Evolutionary conservation across 2,329 filamentous ascomycete species (phyloP).

Genomic region (Xylariales sp.): DNA sequence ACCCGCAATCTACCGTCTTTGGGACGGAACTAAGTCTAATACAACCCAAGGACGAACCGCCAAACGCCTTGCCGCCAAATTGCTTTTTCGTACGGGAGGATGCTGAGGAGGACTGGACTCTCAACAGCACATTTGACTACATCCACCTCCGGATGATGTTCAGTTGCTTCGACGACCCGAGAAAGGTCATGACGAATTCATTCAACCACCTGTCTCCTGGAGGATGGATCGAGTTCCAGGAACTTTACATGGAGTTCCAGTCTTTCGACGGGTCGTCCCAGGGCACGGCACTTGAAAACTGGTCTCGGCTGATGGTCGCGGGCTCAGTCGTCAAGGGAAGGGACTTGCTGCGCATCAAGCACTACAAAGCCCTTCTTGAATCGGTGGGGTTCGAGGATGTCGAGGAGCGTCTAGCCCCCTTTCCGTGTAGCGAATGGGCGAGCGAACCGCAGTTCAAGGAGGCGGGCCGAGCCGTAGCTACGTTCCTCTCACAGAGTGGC

Average conservation of each 20-base stretch:
- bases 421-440: not conserved
- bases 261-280: not conserved
- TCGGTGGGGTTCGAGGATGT: slow-evolving; percentile 3
- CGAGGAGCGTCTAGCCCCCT: not conserved
- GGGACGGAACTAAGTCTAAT: slow-evolving; percentile 7
- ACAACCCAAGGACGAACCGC: not conserved
- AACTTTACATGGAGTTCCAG: not conserved
- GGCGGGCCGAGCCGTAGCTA: not conserved
- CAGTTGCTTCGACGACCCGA: not conserved
- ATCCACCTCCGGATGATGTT: slow-evolving; percentile 1
- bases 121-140: slow-evolving; percentile 1
- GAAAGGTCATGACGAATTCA: not conserved
- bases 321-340: slow-evolving; percentile 1
- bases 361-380: slow-evolving; percentile 1
- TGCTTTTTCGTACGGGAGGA: slow-evolving; percentile 2
- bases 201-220: slow-evolving; percentile 1
- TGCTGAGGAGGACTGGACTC: slow-evolving; percentile 1
- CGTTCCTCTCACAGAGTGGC: slow-evolving; percentile 16
- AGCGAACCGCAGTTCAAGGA: not conserved
- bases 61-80: slow-evolving; percentile 5
- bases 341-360: not conserved
- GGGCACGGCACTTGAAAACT: not conserved
- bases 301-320: not conserved
- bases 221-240: slow-evolving; percentile 4
- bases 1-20: slow-evolving; percentile 1